These are phyloP conservation scores for Ogataea neopini DNA, from an alignment of 805 yeast species.

Conservation along the genomic window DNA sequence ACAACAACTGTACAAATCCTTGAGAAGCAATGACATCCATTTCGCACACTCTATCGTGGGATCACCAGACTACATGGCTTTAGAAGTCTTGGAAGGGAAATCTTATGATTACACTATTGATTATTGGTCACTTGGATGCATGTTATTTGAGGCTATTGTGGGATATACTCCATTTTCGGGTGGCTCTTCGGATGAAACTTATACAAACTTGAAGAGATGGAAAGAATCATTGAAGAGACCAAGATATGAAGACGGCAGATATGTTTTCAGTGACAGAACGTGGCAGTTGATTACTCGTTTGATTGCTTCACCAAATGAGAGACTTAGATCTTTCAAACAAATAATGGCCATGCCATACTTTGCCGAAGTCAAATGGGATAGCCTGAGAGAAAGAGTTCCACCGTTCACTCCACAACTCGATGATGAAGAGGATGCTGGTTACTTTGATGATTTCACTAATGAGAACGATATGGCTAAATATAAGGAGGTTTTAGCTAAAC, in stretches of 20 bases:
- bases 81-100: constrained; percentile 93
- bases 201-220: constrained; percentile 92
- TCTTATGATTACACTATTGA: constrained; percentile 95
- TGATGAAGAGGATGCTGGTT: constrained; percentile 97
- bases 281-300: constrained; percentile 84
- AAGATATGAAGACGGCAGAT: constrained; percentile 85
- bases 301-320: constrained; percentile 74
- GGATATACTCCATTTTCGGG: constrained; percentile 99
- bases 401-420: constrained; percentile 97
- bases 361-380: constrained; percentile 77
- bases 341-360: constrained; percentile 80
- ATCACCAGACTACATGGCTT: constrained; percentile 98
- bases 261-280: constrained; percentile 92
- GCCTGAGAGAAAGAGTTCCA: constrained; percentile 69
- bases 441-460: constrained; percentile 95
- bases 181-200: constrained; percentile 89
- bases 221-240: constrained; percentile 86
- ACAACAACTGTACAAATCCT: constrained; percentile 78
- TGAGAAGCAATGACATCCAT: constrained; percentile 75
- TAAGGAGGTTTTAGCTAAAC: constrained; percentile 94
- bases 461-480: constrained; percentile 97
- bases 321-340: constrained; percentile 79
- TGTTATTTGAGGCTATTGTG: constrained; percentile 91
- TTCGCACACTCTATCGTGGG: constrained; percentile 97
- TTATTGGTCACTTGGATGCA: constrained; percentile 98